These are phyloP conservation scores for Penicillium pancosmium DNA, from an alignment of 495 filamentous ascomycete genomes.

Conservation along the genomic window DNA sequence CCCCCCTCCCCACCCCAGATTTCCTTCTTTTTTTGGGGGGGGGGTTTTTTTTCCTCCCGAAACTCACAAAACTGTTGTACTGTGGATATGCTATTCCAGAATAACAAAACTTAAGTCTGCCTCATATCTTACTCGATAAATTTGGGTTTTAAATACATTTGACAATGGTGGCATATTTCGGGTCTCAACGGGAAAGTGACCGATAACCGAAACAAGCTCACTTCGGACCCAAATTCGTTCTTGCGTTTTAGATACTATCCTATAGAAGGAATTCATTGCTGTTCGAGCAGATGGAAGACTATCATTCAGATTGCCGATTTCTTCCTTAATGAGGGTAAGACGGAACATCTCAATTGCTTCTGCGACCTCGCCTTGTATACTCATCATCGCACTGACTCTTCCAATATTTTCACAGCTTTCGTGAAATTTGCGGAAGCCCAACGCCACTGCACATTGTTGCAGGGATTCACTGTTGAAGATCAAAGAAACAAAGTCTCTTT, in stretches of 20 bases:
- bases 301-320: not conserved
- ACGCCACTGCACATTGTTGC: not conserved
- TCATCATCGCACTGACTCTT: not conserved
- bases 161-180: not conserved
- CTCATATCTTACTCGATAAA: not conserved
- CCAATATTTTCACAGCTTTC: constrained; percentile 2
- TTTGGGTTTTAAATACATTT: not conserved
- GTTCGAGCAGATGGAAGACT: constrained; percentile 1
- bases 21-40: not conserved
- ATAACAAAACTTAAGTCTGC: not conserved
- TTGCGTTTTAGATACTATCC: not conserved
- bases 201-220: not conserved
- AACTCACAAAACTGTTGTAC: not conserved
- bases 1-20: not conserved
- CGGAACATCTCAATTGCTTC: not conserved
- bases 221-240: not conserved
- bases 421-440: not conserved
- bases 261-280: constrained; percentile 1
- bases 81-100: not conserved
- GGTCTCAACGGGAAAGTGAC: not conserved
- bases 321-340: constrained; percentile 4
- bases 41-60: not conserved
- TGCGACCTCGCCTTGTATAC: constrained; percentile 3
- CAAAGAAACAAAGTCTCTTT: not conserved
- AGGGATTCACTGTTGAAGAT: not conserved